Evolutionary conservation across 305 asterid species (phyloP).

Genomic region (Rubia tinctorum): DNA sequence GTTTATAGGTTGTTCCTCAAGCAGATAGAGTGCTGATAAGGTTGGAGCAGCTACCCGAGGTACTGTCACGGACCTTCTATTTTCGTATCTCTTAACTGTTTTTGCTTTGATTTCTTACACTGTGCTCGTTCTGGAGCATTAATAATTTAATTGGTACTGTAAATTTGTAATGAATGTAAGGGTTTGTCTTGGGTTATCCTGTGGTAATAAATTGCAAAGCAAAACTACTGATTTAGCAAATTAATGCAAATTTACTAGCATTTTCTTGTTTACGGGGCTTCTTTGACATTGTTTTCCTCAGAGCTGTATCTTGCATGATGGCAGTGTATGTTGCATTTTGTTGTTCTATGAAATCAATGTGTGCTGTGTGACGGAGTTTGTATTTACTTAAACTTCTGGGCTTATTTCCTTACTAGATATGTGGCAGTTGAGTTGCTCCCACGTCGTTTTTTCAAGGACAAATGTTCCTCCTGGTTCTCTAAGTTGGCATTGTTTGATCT

Average conservation of each 20-base stretch:
- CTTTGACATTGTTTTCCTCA: neutral
- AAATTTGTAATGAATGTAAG: neutral
- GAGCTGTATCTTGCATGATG: neutral
- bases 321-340: neutral
- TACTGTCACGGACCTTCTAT: constrained; percentile 17
- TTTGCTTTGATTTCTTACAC: neutral
- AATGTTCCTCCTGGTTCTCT: neutral
- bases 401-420: neutral
- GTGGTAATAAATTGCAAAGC: neutral
- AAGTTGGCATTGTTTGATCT: neutral
- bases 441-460: neutral
- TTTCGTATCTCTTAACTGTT: neutral
- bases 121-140: neutral
- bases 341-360: neutral
- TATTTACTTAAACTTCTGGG: neutral
- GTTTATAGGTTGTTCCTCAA: constrained; percentile 76
- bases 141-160: neutral
- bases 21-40: constrained; percentile 86
- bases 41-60: constrained; percentile 72
- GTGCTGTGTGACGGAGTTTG: neutral
- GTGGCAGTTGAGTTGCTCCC: neutral
- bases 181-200: neutral
- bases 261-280: neutral
- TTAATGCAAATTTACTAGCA: neutral
- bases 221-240: neutral